phyloP scores from a whole-genome alignment of 1,284 basidiomycete species.

The Cutaneotrichosporon spelunceum region DNA sequence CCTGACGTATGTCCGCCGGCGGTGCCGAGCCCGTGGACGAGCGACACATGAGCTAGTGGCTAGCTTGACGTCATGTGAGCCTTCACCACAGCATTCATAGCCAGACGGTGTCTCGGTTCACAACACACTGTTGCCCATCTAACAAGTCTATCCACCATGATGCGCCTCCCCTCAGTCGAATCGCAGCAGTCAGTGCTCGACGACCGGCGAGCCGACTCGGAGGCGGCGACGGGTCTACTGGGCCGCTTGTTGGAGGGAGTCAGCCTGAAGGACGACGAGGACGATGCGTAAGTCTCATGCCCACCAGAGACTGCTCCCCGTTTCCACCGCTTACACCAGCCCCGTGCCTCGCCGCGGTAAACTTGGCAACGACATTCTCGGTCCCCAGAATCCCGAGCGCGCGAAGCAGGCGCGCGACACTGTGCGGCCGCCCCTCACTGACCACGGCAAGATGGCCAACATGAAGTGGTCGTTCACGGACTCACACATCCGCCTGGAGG shows the following conservation, averaged over 20 bases:
- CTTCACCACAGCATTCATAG: background rate
- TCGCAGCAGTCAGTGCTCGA: conserved; percentile 16
- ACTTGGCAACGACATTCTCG: conserved; percentile 59
- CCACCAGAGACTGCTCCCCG: background rate
- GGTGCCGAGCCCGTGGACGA: background rate
- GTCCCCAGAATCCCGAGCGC: conserved; percentile 60
- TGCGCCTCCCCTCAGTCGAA: conserved; percentile 9
- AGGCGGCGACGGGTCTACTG: background rate
- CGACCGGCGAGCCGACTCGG: conserved; percentile 7
- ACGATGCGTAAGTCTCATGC: background rate
- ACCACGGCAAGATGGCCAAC: conserved; percentile 62
- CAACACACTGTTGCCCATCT: background rate
- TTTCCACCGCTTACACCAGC: conserved; percentile 1
- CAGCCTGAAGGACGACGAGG: background rate
- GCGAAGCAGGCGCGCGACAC: conserved; percentile 58
- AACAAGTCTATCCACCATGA: background rate
- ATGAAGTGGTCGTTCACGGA: conserved; percentile 69
- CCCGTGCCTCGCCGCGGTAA: conserved; percentile 51
- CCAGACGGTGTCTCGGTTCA: background rate
- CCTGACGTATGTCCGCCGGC: background rate
- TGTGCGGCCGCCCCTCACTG: conserved; percentile 64
- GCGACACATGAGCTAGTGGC: background rate
- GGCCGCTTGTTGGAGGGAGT: background rate
- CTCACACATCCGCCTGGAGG: conserved; percentile 65
- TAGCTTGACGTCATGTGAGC: background rate